phyloP scores from a whole-genome alignment of 257 asterid species.

The Dorcoceras hygrometricum region DNA sequence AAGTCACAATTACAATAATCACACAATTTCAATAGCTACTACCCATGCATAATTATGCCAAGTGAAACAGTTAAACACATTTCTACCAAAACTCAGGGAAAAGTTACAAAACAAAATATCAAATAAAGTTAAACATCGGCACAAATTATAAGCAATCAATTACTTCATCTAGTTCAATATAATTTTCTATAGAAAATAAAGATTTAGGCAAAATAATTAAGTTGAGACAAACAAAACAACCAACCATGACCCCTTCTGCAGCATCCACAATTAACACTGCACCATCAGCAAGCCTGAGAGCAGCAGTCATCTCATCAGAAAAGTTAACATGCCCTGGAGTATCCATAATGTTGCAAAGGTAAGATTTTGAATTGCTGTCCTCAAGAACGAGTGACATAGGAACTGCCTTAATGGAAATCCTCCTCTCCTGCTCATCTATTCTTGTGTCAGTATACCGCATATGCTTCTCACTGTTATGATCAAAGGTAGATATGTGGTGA shows the following conservation, averaged over 20 bases:
- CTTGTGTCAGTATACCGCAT: constrained; percentile 96
- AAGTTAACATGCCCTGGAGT: constrained; percentile 97
- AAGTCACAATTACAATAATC: not conserved
- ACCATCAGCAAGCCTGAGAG: constrained; percentile 97
- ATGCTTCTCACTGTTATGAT: constrained; percentile 87
- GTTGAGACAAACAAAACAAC: constrained; percentile 13
- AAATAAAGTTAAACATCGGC: not conserved
- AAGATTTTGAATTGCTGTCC: constrained; percentile 89
- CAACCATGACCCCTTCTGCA: constrained; percentile 96
- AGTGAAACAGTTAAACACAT: not conserved
- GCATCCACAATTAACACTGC: constrained; percentile 97
- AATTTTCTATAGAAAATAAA: not conserved
- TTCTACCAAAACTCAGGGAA: not conserved
- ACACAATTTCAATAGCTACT: not conserved
- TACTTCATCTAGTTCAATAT: not conserved
- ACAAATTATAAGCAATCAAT: not conserved
- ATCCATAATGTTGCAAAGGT: constrained; percentile 88
- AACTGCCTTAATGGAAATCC: constrained; percentile 78
- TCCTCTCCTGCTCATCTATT: constrained; percentile 96
- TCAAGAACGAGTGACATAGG: constrained; percentile 93
- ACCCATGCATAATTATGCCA: not conserved
- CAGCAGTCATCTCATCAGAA: constrained; percentile 98
- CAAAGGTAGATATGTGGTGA: constrained; percentile 91
- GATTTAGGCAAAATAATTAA: not conserved
- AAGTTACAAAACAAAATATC: not conserved